These are phyloP conservation scores for Nicotiana benthamiana DNA, from an alignment of 257 asterid genomes.

Conservation along the genomic window DNA sequence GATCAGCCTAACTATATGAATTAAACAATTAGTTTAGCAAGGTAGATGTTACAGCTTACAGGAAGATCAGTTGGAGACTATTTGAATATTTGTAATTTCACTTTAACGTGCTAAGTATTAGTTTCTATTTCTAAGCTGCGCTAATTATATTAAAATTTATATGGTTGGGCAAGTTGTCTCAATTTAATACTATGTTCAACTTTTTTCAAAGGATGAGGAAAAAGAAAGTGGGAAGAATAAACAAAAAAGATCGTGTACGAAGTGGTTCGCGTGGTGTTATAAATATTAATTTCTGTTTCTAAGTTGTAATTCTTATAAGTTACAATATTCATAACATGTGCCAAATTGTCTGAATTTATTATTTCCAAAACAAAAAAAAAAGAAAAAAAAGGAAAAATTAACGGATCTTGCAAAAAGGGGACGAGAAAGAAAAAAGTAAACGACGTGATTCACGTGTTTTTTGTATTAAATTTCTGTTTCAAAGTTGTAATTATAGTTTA, in stretches of 20 bases:
- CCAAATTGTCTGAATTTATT: not conserved
- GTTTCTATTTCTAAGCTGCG: too few relatives aligned
- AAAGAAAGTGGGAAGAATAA: not conserved
- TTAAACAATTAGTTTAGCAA: not conserved
- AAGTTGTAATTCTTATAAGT: not conserved
- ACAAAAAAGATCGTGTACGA: not conserved
- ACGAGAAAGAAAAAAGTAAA: not conserved
- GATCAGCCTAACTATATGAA: not conserved
- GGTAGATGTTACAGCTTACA: not conserved
- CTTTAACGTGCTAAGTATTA: not conserved
- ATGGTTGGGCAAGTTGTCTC: not conserved
- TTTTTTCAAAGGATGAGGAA: not conserved
- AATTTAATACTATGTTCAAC: not conserved
- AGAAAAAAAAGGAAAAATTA: too few relatives aligned
- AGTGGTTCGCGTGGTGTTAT: not conserved
- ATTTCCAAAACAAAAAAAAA: not conserved
- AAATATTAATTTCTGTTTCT: not conserved
- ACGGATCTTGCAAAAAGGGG: not conserved
- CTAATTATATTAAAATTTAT: not conserved
- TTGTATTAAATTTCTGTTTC: not conserved
- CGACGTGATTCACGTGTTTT: constrained; percentile 1
- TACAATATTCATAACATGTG: not conserved
- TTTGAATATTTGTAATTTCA: not conserved
- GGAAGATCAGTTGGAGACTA: not conserved
- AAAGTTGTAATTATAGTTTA: not conserved